These are phyloP conservation scores for Corniculantispora saksenae DNA, from an alignment of 2,329 filamentous ascomycete species.

Conservation along the genomic window DNA sequence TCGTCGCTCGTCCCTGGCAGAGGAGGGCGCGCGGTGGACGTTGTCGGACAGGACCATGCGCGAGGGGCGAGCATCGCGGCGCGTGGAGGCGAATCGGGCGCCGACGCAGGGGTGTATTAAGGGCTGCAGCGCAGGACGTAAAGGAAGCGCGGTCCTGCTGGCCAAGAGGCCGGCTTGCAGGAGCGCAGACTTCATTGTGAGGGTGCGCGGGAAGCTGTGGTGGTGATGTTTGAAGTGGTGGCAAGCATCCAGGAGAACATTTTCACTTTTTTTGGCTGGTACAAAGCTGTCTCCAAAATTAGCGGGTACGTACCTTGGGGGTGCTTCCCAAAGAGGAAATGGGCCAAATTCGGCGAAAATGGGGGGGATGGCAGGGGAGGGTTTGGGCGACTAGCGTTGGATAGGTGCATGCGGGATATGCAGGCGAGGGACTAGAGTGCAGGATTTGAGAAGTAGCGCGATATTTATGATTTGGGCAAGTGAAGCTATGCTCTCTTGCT, in stretches of 20 bases:
- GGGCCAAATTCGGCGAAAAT: not conserved
- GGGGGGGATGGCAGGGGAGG: no score
- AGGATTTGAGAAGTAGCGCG: no score
- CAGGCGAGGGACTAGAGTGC: not conserved
- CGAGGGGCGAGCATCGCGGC: slow-evolving; percentile 32
- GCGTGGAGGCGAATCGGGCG: slow-evolving; percentile 10
- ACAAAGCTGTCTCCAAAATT: slow-evolving; percentile 4
- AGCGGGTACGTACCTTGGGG: slow-evolving; percentile 15
- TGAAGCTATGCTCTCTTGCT: not conserved
- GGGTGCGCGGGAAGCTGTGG: not conserved
- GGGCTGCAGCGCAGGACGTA: not conserved
- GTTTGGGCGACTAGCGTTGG: slow-evolving; percentile 1
- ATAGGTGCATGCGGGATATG: not conserved
- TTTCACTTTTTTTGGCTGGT: slow-evolving; percentile 12
- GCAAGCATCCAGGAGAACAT: slow-evolving; percentile 12
- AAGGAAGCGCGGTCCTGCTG: not conserved
- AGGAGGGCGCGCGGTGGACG: slow-evolving; percentile 45
- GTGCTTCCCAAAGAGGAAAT: slow-evolving; percentile 12
- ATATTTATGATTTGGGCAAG: not conserved
- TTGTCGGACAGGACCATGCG: slow-evolving; percentile 61
- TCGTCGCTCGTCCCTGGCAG: slow-evolving; percentile 35
- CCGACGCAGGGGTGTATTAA: not conserved
- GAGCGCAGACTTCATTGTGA: slow-evolving; percentile 10
- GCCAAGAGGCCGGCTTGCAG: slow-evolving; percentile 2
- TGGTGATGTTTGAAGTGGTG: not conserved